Base-by-base conservation (phyloP, 129 eudicot genomes). In the Rutidosis leptorrhynchoides region DNA sequence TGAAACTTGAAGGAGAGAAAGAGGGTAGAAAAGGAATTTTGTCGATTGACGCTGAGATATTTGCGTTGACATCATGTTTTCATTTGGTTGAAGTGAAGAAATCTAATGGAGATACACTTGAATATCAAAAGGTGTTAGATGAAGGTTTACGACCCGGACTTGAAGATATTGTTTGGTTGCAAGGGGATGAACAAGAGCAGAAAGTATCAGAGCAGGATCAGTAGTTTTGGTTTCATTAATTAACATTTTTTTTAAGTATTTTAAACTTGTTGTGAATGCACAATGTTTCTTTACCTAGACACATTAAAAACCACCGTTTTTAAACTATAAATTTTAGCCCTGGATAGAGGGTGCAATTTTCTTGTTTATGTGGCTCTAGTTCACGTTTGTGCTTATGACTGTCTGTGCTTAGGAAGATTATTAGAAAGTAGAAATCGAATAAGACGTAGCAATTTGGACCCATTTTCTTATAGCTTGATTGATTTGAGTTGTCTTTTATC, bases 1-100 rank as follows among this genome's bases (percentile, higher is more conserved):
- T 84, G 71, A 87, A 83, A 71, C 60, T 88, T 46, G 93, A 85
- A 56, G 85, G 80, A 25, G 15, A 55, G 8, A 76, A 55, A 57
- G 93, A 83, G 67, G 96, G 96, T 52, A 77, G 84, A 58, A 85
- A 85, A 29, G 93, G 96, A 0, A 46, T 67, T 16, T 72, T 89
- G 79, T 71, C 85, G 0, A 81, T 89, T 63, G 96, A 85, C 74
- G 94, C 85, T 7, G 94, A 85, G 72, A 89, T 89, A 35, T 89
- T 83, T 29, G 90, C 79, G 79, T 64, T 88, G 7, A 77, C 89
- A 37, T 65, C 85, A 3, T 65, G 68, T 1, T 81, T 85, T 26
- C 83, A 78, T 70, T 5, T 88, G 81, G 86, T 85, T 14, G 93
- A 88, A 52, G 63, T 88, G 75, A 85, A 82, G 80, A 88, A 85